These are phyloP conservation scores for Thecaphora frezii DNA, from an alignment of 1,284 basidiomycete genomes.

Conservation along the genomic window DNA sequence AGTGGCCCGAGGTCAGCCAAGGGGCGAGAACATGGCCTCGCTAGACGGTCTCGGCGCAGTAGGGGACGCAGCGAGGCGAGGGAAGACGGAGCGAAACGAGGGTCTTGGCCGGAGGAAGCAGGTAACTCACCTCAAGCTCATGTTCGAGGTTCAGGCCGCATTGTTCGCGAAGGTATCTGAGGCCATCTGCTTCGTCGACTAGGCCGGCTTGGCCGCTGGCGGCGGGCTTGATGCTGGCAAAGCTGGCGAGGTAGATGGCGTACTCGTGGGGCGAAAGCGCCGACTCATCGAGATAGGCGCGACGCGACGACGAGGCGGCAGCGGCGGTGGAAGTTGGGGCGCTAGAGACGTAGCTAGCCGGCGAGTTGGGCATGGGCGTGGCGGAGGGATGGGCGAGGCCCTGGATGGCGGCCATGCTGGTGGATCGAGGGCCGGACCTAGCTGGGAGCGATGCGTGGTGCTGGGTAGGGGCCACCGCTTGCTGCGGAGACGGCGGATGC, in stretches of 20 bases:
- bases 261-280: conserved; percentile 57
- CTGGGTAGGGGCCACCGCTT: no score
- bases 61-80: no score
- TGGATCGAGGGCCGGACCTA: no score
- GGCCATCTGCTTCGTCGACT: conserved; percentile 53
- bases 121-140: conserved; percentile 43
- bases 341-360: conserved; percentile 19
- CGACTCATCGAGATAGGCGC: conserved; percentile 46
- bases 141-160: conserved; percentile 49
- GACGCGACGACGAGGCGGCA: conserved; percentile 14
- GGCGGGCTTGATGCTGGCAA: conserved; percentile 44
- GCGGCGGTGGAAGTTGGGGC: conserved; percentile 16
- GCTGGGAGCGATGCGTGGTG: no score
- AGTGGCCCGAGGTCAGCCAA: no score
- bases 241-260: conserved; percentile 43
- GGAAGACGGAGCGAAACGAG: neutral
- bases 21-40: no score
- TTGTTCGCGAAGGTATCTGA: conserved; percentile 52
- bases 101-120: neutral
- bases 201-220: conserved; percentile 48
- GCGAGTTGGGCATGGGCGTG: conserved; percentile 6
- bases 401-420: no score
- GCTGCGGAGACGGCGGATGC: neutral
- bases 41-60: no score
- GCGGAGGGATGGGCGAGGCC: neutral